phyloP scores from a whole-genome alignment of 108 stramenopile genomes.

The Bacterosira constricta region DNA sequence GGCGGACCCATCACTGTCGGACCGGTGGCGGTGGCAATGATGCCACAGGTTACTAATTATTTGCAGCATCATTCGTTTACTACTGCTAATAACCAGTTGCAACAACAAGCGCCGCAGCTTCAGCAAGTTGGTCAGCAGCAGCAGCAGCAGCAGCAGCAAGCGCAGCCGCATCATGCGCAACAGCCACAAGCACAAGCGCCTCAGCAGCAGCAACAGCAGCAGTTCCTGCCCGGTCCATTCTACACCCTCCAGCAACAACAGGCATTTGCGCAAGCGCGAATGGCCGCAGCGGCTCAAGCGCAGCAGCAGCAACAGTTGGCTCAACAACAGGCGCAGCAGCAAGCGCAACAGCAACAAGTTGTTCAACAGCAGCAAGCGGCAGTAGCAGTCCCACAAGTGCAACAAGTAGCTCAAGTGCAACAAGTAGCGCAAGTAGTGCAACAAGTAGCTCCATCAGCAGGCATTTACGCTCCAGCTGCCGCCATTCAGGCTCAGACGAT shows the following conservation, averaged over 20 bases:
- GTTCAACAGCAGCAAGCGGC: conserved; percentile 2
- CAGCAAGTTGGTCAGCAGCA: background rate
- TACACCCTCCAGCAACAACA: conserved; percentile 17
- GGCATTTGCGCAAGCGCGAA: background rate
- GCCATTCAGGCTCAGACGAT: background rate
- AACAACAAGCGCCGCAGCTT: conserved; percentile 1
- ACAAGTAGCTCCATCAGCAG: conserved; percentile 4
- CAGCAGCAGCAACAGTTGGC: too few species aligned
- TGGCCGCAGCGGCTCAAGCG: conserved; percentile 1
- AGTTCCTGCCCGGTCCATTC: conserved; percentile 10
- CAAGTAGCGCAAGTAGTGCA: background rate
- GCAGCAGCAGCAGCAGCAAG: background rate
- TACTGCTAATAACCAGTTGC: background rate
- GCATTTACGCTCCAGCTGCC: background rate
- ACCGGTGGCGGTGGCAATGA: background rate
- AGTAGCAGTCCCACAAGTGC: background rate
- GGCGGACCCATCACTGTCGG: background rate
- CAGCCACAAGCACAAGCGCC: conserved; percentile 1
- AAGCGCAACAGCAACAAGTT: conserved; percentile 23
- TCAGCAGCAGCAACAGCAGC: conserved; percentile 24
- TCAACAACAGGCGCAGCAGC: conserved; percentile 13
- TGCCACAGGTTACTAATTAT: background rate
- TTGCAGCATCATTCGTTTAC: background rate
- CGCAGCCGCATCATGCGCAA: background rate
- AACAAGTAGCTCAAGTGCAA: conserved; percentile 12